phyloP scores from a whole-genome alignment of 2,329 filamentous ascomycete genomes.

The Colletotrichum destructivum region DNA sequence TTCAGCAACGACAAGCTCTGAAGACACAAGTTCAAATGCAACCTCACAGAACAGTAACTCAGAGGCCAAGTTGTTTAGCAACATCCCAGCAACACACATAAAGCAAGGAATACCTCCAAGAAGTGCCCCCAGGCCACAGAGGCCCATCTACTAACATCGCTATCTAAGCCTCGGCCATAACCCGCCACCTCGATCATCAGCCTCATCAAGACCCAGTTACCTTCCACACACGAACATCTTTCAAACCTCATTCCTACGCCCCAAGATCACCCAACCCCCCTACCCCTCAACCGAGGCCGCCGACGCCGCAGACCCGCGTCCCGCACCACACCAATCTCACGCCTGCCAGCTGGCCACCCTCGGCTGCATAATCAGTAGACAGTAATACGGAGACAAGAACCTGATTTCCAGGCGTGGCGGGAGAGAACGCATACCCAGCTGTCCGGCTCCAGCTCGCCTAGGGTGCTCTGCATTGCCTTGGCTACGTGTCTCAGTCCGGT shows the following conservation, averaged over 20 bases:
- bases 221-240: no score
- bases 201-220: background rate
- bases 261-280: no score
- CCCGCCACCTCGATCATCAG: no score
- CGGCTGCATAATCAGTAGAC: constrained; percentile 1
- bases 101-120: background rate
- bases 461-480: background rate
- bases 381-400: background rate
- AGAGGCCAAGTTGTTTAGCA: background rate
- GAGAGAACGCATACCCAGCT: constrained; percentile 16
- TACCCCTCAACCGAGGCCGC: background rate
- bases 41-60: no score
- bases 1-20: background rate
- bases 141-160: background rate
- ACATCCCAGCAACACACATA: background rate
- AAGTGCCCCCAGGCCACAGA: background rate
- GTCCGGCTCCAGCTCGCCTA: constrained; percentile 3
- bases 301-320: constrained; percentile 11
- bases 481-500: background rate
- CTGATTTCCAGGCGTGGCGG: constrained; percentile 14
- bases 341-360: background rate
- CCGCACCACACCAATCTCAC: background rate
- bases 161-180: no score
- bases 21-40: background rate
- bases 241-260: no score